A percentile compares a stretch with the other conserved stretches of the same genome.
These are phyloP conservation scores for Chlorella variabilis DNA, from an alignment of 163 green algal species.

Conservation along the genomic window DNA sequence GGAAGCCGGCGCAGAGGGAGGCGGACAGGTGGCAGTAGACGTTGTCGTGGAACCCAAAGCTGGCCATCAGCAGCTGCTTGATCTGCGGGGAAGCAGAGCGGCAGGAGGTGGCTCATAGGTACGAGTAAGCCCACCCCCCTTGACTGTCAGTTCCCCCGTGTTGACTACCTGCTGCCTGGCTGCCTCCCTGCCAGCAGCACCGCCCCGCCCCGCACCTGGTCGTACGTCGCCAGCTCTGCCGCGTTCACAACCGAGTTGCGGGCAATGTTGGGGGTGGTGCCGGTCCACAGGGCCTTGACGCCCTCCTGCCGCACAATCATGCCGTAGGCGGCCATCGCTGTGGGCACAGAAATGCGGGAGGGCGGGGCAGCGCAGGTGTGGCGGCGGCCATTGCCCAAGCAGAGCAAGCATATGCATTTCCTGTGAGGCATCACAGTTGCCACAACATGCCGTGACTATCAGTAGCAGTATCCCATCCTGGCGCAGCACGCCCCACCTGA, in stretches of 20 bases:
- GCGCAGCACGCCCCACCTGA: conserved; percentile 47
- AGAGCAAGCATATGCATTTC: too few relatives aligned
- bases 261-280: conserved; percentile 94
- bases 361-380: neutral
- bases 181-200: neutral
- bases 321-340: conserved; percentile 85
- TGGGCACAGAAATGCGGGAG: neutral
- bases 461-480: neutral
- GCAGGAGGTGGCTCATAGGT: too few relatives aligned
- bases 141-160: too few relatives aligned
- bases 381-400: too few relatives aligned
- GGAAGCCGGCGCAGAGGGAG: conserved; percentile 29
- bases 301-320: conserved; percentile 91
- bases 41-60: neutral
- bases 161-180: too few relatives aligned
- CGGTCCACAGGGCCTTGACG: conserved; percentile 90
- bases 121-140: too few relatives aligned
- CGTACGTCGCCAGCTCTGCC: conserved; percentile 96
- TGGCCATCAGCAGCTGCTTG: conserved; percentile 9
- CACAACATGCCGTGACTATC: neutral
- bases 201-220: conserved; percentile 72
- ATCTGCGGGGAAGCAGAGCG: neutral
- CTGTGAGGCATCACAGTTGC: too few relatives aligned
- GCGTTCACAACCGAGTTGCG: conserved; percentile 98
- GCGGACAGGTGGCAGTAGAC: conserved; percentile 27